Conservation (phyloP, 306 rosid species). For the Fagus crenata region DNA sequence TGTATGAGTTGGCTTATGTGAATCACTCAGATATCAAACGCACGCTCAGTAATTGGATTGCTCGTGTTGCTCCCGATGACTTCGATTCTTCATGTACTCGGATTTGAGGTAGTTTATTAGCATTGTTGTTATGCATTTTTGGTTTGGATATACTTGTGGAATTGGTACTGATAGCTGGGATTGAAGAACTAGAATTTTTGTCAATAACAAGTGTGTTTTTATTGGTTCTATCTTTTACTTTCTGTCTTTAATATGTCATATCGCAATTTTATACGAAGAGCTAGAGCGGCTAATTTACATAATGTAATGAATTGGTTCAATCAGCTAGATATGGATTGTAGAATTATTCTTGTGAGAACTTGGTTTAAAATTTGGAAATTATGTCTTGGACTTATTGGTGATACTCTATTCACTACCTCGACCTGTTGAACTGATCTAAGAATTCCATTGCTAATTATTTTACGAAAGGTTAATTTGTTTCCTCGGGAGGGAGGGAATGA, state of each 20-base stretch:
- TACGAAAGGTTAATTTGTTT: neutral
- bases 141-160: neutral
- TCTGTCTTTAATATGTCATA: neutral
- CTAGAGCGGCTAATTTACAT: neutral
- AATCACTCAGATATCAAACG: conserved; percentile 87
- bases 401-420: neutral
- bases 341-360: neutral
- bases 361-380: neutral
- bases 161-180: neutral
- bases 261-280: neutral
- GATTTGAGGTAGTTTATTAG: conserved; percentile 12
- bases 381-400: neutral
- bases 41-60: conserved; percentile 90
- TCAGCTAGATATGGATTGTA: neutral
- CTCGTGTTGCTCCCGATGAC: conserved; percentile 95
- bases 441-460: neutral
- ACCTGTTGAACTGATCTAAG: neutral
- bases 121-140: neutral
- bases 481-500: neutral
- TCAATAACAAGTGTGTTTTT: neutral
- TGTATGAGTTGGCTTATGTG: conserved; percentile 94
- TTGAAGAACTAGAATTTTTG: neutral
- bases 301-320: neutral
- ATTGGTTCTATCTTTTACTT: neutral
- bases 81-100: conserved; percentile 81